These are phyloP conservation scores for Penicillium sclerotigenum DNA, from an alignment of 2,329 filamentous ascomycete genomes.

Conservation along the genomic window DNA sequence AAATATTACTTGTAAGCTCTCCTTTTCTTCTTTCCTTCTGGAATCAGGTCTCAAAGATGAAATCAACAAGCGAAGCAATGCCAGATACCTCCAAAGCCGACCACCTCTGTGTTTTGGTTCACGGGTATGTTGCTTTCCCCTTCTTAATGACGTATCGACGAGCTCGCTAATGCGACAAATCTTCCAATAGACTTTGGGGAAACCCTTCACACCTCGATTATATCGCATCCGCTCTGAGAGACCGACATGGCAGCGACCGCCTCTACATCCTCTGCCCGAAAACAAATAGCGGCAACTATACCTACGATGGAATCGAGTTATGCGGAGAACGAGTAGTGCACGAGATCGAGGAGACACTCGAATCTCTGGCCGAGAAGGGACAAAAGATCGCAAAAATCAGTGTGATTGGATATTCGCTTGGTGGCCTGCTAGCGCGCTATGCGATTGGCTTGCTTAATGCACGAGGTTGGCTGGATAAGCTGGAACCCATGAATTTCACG, in stretches of 20 bases:
- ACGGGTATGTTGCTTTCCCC: constrained; percentile 49
- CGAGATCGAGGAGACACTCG: constrained; percentile 61
- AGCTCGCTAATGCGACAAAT: constrained; percentile 9
- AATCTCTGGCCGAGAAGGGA: constrained; percentile 56
- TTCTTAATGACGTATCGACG: constrained; percentile 10
- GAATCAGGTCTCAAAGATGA: background rate
- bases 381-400: constrained; percentile 77
- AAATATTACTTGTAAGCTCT: background rate
- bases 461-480: constrained; percentile 71
- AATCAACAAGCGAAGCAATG: constrained; percentile 6
- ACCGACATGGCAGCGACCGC: constrained; percentile 48
- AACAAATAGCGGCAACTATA: constrained; percentile 57
- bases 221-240: constrained; percentile 51
- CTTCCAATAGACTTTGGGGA: constrained; percentile 54
- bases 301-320: constrained; percentile 65
- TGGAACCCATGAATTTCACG: constrained; percentile 88
- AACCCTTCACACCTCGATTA: constrained; percentile 58
- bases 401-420: constrained; percentile 84
- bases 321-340: constrained; percentile 64
- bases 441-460: constrained; percentile 79
- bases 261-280: constrained; percentile 57
- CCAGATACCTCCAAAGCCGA: constrained; percentile 33
- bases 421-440: constrained; percentile 82
- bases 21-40: background rate
- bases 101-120: constrained; percentile 61